Evolutionary conservation across 192 early-diverging fungal genomes (phyloP).

Genomic region (Lobosporangium transversale): DNA sequence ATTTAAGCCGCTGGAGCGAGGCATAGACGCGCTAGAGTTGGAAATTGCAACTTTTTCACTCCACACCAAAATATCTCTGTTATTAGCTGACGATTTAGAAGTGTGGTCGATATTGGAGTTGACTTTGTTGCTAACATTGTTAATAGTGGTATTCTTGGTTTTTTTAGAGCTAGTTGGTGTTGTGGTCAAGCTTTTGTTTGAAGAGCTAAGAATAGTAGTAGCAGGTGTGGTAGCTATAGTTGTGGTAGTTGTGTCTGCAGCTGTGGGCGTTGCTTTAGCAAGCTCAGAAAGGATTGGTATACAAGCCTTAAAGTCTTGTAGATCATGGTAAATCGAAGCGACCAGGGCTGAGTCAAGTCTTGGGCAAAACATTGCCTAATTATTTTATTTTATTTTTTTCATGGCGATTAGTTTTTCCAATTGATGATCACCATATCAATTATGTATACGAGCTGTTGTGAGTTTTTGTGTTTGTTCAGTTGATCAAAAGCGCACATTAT

Average conservation of each 20-base stretch:
- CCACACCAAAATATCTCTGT: constrained; percentile 44
- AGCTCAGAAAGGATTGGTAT: constrained; percentile 35
- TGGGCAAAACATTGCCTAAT: constrained; percentile 53
- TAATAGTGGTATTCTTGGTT: background rate
- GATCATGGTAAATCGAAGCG: constrained; percentile 45
- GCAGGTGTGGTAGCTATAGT: background rate
- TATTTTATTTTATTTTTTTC: constrained; percentile 7
- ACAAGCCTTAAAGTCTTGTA: constrained; percentile 32
- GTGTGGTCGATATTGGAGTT: too few species aligned
- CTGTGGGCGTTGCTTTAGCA: constrained; percentile 9
- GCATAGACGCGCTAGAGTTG: constrained; percentile 4
- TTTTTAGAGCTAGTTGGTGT: background rate
- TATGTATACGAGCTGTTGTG: too few species aligned
- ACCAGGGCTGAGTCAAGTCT: constrained; percentile 47
- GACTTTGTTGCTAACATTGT: background rate
- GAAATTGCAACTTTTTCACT: constrained; percentile 40
- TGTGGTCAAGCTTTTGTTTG: background rate
- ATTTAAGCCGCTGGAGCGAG: constrained; percentile 11
- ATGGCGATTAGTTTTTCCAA: too few species aligned
- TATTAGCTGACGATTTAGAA: constrained; percentile 5
- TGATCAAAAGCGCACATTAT: too few species aligned
- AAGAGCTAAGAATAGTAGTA: background rate
- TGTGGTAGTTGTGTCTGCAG: background rate
- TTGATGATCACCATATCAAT: too few species aligned
- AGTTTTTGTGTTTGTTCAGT: too few species aligned